Evolutionary conservation across 1,139 yeast genomes (phyloP).

Genomic region (Suhomyces yuchorum): DNA sequence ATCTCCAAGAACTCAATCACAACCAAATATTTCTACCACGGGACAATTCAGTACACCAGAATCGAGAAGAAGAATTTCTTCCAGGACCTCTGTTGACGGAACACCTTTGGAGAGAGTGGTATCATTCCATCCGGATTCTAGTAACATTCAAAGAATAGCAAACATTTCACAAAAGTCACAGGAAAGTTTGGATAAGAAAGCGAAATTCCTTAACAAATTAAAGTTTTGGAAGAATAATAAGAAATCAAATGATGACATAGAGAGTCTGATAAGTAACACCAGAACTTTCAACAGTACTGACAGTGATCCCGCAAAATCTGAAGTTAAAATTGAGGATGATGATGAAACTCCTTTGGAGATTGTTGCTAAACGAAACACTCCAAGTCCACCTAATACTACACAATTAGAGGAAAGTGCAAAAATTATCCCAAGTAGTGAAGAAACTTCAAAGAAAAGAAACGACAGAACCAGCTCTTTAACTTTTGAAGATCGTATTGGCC

Average conservation of each 20-base stretch:
- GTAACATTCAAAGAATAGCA: conserved; percentile 17
- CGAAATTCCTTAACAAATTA: conserved; percentile 35
- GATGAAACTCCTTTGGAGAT: conserved; percentile 13
- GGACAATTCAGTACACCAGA: conserved; percentile 8
- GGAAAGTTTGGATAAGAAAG: conserved; percentile 17
- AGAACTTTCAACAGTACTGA: conserved; percentile 11
- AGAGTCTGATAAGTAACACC: conserved; percentile 13
- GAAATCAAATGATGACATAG: conserved; percentile 15
- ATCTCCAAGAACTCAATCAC: conserved; percentile 5
- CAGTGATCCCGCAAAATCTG: conserved; percentile 2
- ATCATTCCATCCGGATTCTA: conserved; percentile 38
- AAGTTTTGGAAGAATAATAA: conserved; percentile 46
- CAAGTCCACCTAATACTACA: conserved; percentile 6
- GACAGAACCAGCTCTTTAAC: conserved; percentile 5
- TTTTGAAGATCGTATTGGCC: conserved; percentile 6
- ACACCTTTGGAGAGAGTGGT: conserved; percentile 33
- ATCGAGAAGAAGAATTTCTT: conserved; percentile 6
- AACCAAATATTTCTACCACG: conserved; percentile 3
- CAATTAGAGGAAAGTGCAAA: conserved; percentile 5
- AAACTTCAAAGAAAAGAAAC: not conserved
- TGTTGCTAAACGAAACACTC: conserved; percentile 7
- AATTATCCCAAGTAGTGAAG: conserved; percentile 2
- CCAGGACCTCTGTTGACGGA: conserved; percentile 12
- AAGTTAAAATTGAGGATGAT: conserved; percentile 7
- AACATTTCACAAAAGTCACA: conserved; percentile 3